A percentile compares a stretch with the other conserved stretches of the same genome.
Evolutionary conservation across 73 alveolate genomes (phyloP).

Genomic region (Breviolum minutum): DNA sequence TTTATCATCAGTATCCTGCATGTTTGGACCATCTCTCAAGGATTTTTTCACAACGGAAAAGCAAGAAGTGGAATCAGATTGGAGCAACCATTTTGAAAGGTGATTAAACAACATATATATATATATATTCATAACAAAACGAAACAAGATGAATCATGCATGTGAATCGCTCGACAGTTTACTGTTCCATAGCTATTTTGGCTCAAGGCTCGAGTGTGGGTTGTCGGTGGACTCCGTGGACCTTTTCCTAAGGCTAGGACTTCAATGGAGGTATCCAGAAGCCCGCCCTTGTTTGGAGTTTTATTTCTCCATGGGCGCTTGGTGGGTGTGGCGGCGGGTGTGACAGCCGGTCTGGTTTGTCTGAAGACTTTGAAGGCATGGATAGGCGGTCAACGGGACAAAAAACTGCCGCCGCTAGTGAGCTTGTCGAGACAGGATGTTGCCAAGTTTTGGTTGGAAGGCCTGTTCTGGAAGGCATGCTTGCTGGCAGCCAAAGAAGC

Average conservation of each 20-base stretch:
- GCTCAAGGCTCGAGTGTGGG: background rate
- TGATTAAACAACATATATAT: no score
- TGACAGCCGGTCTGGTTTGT: background rate
- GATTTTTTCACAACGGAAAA: background rate
- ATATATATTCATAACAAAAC: background rate
- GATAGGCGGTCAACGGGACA: no score
- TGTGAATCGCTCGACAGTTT: background rate
- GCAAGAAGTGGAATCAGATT: no score
- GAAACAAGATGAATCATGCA: background rate
- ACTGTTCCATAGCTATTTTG: background rate
- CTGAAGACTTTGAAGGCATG: no score
- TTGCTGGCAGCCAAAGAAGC: background rate
- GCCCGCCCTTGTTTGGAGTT: no score
- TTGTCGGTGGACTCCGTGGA: background rate
- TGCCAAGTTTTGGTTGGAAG: conserved; percentile 8
- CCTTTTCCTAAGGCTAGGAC: background rate
- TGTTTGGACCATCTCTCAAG: no score
- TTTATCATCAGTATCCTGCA: no score
- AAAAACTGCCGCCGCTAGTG: background rate
- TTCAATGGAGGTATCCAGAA: background rate
- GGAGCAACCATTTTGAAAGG: no score
- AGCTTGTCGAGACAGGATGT: background rate
- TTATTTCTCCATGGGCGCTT: no score
- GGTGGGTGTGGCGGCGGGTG: no score
- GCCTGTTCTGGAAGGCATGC: conserved; percentile 7